Evolutionary conservation across 257 asterid species (phyloP), one percentile per base, ranked within the genome.

Genomic region (Solanum lycopersicoides): DNA sequence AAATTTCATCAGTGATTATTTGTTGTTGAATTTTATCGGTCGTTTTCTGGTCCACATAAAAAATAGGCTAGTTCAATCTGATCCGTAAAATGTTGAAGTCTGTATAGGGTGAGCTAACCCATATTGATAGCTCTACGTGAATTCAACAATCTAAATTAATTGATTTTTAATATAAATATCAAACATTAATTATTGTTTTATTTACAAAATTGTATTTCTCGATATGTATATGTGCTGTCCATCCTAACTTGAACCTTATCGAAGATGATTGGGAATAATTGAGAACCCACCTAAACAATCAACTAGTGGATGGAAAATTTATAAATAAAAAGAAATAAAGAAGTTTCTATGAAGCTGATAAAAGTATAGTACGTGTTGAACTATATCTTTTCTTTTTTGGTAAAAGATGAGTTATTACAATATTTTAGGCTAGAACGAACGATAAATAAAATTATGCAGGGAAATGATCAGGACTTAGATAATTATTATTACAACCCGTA

Each of bases 261-360:
- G 18, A 39, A 32, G 85, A 88, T 85, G 89, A 90, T 89, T 88
- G 83, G 77, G 86, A 63, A 87, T 82, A 89, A 86, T 89, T 71
- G 44, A 28, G 71, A 86, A 77, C 59, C 42, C 85, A 73, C 84
- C 85, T 74, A 42, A 79, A 34, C 69, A 65, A 84, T 88, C 77
- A 87, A 47, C 28, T 10, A 47, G 39, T 50, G 68, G 69, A 80
- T 30, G 11, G 30, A 5, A 73, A 73, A 9, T 2, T 35, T 20
- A 34, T 73, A 18, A 73, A 35, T 9, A 35, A 73, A 72, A 72
- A 35, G 45, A 35, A 34, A 34, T 8, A 32, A 34, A 72, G 79
- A 72, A 34, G 28, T 72, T 72, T 41, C 45, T 35, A 72, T 35
- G 28, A 72, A 35, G 28, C 28, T 72, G 25, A 21, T 72, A n/a